phyloP scores from a whole-genome alignment of 176 grass and related monocot species.

The Puya raimondii region DNA sequence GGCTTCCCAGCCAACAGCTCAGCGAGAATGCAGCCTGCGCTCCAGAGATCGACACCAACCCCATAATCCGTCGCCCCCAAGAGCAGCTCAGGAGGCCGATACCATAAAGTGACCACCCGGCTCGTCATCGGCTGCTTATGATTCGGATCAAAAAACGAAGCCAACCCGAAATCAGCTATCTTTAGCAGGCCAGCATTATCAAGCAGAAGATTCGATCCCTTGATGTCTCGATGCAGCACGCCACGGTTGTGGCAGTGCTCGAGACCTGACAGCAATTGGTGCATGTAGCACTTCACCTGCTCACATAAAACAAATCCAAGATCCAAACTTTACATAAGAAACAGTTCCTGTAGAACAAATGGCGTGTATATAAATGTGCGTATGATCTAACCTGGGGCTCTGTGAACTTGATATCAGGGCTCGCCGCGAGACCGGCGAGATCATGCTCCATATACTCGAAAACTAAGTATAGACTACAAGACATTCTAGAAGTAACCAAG shows the following conservation, averaged over 20 bases:
- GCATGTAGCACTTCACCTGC: constrained; percentile 3
- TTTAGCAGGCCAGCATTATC: constrained; percentile 1
- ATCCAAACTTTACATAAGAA: constrained; percentile 1
- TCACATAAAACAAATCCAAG: not conserved
- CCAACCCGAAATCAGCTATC: constrained; percentile 1
- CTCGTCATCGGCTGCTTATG: constrained; percentile 2
- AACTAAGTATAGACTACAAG: not conserved
- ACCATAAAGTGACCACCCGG: constrained; percentile 2
- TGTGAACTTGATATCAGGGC: not conserved
- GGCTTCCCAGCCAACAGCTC: constrained; percentile 4
- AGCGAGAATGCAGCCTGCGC: not conserved
- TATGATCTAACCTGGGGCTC: not conserved
- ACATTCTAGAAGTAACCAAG: not conserved
- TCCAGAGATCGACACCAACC: not conserved
- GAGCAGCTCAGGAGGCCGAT: not conserved
- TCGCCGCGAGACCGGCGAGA: not conserved
- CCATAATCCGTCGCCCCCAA: not conserved
- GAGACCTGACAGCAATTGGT: not conserved
- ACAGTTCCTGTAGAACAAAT: not conserved
- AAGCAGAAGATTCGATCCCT: not conserved
- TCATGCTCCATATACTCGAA: constrained; percentile 6
- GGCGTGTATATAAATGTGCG: no score
- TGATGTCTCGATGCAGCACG: not conserved
- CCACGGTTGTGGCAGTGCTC: not conserved
- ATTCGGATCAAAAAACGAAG: not conserved